Conservation (phyloP, 345 rosid genomes). For the Eucalyptus caleyi region DNA sequence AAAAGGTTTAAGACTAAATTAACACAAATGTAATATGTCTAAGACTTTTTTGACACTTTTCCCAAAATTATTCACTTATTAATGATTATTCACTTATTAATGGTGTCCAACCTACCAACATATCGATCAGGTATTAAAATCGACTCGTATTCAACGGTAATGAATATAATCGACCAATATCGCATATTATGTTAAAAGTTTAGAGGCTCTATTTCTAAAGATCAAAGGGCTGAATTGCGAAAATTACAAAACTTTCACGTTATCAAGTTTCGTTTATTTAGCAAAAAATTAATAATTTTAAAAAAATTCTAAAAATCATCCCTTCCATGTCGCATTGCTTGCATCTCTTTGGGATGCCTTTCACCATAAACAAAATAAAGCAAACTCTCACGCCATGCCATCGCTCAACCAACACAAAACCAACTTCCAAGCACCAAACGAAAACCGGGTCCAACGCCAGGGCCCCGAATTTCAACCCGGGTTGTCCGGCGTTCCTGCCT, state of each 20-base stretch:
- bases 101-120: not conserved
- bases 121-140: not conserved
- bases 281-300: fast-evolving
- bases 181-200: not conserved
- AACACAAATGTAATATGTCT: fast-evolving
- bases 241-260: not conserved
- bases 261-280: fast-evolving
- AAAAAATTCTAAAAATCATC: no score
- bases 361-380: not conserved
- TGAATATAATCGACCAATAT: not conserved
- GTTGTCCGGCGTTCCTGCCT: not conserved
- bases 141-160: fast-evolving
- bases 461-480: not conserved
- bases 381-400: not conserved
- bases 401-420: not conserved
- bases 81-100: not conserved
- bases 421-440: not conserved
- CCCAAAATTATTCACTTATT: not conserved
- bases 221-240: not conserved
- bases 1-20: no score
- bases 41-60: no score
- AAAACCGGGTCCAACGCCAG: not conserved
- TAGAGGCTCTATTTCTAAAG: not conserved
- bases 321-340: not conserved
- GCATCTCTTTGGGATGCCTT: not conserved